Base-by-base conservation (phyloP, 139 green algal species). In the Coelastrella sp. region DNA sequence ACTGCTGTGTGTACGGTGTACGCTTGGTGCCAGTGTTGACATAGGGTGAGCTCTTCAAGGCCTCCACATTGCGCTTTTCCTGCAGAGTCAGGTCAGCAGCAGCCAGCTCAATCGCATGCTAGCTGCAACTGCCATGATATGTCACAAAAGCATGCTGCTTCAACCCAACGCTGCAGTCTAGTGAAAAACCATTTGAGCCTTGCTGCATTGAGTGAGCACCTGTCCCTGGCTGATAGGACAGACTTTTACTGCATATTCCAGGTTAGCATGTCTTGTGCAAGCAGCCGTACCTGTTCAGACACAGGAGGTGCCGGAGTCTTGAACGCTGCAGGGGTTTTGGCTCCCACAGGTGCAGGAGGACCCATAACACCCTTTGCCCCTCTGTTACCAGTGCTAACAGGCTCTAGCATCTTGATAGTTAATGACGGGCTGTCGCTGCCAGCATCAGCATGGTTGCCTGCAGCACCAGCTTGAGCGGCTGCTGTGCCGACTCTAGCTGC, bases 1-100 rank as follows among this genome's bases (percentile, higher is more conserved):
- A 73, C 4, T 54, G 87, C 64, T 66, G 59, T 19, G 61, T 54
- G 66, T 87, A 7, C 2, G 93, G 93, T 54, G 93, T 95, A 22
- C 92, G 92, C 22, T 92, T 91, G 23, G 90, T 89, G 66, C 88
- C 90, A 54, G 85, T 82, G 90, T 91, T 87, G 11, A 95, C 87
- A 83, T 95, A 95, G 3, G 93, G 93, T 3, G 91, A 94, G 22
- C n/a, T 94, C 68, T 91, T 82, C 17, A 95, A 85, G 20, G 73
- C 83, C 47, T 89, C 88, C 81, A 95, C 82, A 83, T 95, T 94
- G 58, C 77, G 90, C 56, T 71, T 75, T 60, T 95, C 93, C 89
- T 93, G 71, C n/a, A n/a, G n/a, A n/a, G n/a, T n/a, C n/a, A n/a
- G n/a, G n/a, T n/a, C n/a, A n/a, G n/a, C n/a, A n/a, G n/a, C n/a